Base-by-base conservation (phyloP, 805 yeast species). In the Barnettozyma pratensis region DNA sequence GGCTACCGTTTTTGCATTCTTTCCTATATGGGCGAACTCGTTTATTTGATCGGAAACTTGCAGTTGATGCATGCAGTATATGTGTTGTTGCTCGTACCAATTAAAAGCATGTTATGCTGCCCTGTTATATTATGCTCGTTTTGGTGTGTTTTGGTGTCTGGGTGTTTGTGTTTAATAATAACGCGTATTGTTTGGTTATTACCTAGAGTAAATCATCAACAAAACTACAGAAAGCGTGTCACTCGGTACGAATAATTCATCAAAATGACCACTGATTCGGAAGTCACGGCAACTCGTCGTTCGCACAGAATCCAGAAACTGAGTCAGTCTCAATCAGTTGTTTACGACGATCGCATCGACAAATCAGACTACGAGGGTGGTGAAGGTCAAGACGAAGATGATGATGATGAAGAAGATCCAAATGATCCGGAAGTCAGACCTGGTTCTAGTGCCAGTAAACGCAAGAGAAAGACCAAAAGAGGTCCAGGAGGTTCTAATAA, bases 301-400 rank as follows among this genome's bases (percentile, higher is more conserved):
- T 61, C 65, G 0, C 45, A 42, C 28, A 56, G 65, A 43, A 54
- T 61, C 27, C 47, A 31, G 55, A 53, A 4, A 27, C 42, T 25
- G 39, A 28, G 5, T 50, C 55, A 31, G 1, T 57, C 63, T 0
- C 61, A 57, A 42, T 45, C 49, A 1, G 58, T 60, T 1, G 46
- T 45, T 7, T 49, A 50, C 10, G 64, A 59, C 40, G 59, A 56
- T 4, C 56, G 54, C 11, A 59, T 54, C 36, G 60, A 54, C 6
- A 59, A 53, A 12, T 50, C 47, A 4, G 50, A 51, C 11, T 60
- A 55, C 11, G 53, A 52, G 28, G 60, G 52, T 25, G 60, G 56
- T 28, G 61, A 53, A 4, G 56, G 55, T 29, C 32, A 56, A 27
- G 56, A 58, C 42, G 58, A 55, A 12, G 49, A 48, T 39, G 48